Conservation (phyloP, 768 basidiomycete species). For the Trametes elegans region DNA sequence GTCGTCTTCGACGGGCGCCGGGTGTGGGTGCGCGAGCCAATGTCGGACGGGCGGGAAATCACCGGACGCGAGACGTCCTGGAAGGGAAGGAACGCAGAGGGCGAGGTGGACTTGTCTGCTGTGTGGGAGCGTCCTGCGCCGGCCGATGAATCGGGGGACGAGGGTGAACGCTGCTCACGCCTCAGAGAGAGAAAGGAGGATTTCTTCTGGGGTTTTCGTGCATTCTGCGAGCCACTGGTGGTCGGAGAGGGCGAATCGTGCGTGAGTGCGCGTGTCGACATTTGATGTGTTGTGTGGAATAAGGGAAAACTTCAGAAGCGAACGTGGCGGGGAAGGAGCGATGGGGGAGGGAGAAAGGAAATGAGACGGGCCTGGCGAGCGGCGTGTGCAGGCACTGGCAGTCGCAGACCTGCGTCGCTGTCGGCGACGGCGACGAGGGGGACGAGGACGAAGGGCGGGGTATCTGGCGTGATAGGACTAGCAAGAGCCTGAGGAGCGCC, state of each 20-base stretch:
- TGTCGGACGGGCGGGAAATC: constrained; percentile 19
- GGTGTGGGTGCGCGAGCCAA: constrained; percentile 14
- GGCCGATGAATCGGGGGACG: constrained; percentile 14
- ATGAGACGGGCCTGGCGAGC: constrained; percentile 5
- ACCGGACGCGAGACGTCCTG: constrained; percentile 20
- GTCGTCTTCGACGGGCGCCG: constrained; percentile 21
- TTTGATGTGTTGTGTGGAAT: constrained; percentile 10
- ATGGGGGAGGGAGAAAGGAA: constrained; percentile 14
- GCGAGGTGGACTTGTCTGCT: constrained; percentile 18
- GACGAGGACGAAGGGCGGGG: constrained; percentile 14
- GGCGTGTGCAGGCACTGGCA: background rate
- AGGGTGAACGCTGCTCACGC: constrained; percentile 21
- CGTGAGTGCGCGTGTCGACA: constrained; percentile 13
- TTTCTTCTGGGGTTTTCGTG: constrained; percentile 50
- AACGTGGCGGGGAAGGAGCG: constrained; percentile 23
- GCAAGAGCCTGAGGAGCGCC: background rate
- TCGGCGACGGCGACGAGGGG: constrained; percentile 21
- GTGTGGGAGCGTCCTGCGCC: constrained; percentile 9
- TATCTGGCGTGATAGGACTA: constrained; percentile 19
- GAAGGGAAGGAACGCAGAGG: constrained; percentile 23
- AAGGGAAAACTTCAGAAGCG: constrained; percentile 18
- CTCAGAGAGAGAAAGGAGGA: constrained; percentile 55
- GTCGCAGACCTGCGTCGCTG: constrained; percentile 21
- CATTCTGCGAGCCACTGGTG: constrained; percentile 27
- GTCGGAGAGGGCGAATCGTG: constrained; percentile 12